Evolutionary conservation across 176 grass and related monocot species (phyloP).

Genomic region (Phoenix dactylifera): DNA sequence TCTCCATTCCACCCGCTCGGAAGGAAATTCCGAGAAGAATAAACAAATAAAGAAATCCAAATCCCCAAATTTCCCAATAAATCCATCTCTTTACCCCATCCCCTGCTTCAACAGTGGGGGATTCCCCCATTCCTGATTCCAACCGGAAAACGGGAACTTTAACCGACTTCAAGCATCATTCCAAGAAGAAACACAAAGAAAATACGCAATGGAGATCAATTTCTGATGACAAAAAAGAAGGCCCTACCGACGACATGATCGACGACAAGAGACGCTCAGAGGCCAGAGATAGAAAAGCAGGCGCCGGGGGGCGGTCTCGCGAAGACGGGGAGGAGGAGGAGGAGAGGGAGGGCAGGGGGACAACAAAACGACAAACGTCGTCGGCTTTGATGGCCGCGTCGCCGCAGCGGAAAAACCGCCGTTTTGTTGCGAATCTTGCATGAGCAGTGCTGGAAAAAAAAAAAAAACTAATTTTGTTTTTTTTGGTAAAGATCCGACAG

Average conservation of each 20-base stretch:
- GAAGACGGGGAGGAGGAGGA: background rate
- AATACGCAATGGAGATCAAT: background rate
- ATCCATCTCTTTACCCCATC: background rate
- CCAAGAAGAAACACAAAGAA: background rate
- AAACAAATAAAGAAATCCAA: background rate
- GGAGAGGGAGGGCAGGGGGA: too few species aligned
- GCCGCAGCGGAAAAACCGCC: background rate
- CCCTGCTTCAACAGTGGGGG: background rate
- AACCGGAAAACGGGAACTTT: background rate
- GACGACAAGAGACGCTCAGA: conserved; percentile 1
- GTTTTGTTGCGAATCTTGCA: too few species aligned
- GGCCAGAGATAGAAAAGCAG: conserved; percentile 3
- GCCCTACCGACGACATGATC: conserved; percentile 34
- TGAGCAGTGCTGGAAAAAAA: too few species aligned
- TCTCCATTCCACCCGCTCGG: too few species aligned
- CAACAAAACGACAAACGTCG: background rate
- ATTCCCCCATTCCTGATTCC: background rate
- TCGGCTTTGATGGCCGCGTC: conserved; percentile 31
- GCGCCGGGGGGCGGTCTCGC: background rate
- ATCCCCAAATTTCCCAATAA: background rate
- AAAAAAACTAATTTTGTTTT: too few species aligned
- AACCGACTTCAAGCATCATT: background rate
- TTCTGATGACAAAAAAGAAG: background rate
- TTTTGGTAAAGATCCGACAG: too few species aligned
- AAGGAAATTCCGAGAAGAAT: too few species aligned